phyloP scores from a whole-genome alignment of 192 early-diverging fungal genomes.

The Podila epigama region DNA sequence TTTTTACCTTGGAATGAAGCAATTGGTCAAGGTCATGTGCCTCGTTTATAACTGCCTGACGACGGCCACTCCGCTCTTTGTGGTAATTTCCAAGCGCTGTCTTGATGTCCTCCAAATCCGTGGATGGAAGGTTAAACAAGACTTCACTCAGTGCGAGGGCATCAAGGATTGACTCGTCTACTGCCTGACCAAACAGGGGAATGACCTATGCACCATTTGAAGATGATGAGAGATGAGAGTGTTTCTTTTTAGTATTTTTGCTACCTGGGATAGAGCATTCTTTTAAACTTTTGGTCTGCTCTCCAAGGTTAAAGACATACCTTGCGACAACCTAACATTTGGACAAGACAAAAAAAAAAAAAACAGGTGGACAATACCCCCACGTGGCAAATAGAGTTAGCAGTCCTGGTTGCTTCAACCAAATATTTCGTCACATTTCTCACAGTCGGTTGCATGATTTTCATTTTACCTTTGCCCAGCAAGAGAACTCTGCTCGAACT shows the following conservation, averaged over 20 bases:
- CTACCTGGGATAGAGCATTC: too few relatives aligned
- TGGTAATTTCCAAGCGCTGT: slow-evolving; percentile 16
- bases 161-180: slow-evolving; percentile 33
- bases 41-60: slow-evolving; percentile 16
- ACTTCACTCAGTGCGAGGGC: slow-evolving; percentile 23
- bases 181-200: slow-evolving; percentile 24
- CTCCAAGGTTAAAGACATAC: too few relatives aligned
- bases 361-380: background rate
- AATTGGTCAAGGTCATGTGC: slow-evolving; percentile 17
- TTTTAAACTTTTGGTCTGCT: too few relatives aligned
- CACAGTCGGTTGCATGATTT: background rate
- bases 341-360: background rate
- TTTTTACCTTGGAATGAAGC: slow-evolving; percentile 23
- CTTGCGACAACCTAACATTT: slow-evolving; percentile 30
- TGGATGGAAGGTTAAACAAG: slow-evolving; percentile 14
- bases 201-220: slow-evolving; percentile 10
- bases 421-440: background rate
- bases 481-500: slow-evolving; percentile 12
- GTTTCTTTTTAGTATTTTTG: background rate
- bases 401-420: too few relatives aligned
- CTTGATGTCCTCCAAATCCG: slow-evolving; percentile 8
- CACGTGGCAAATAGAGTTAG: background rate
- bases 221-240: background rate
- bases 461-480: slow-evolving; percentile 34
- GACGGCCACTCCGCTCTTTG: slow-evolving; percentile 8